Evolutionary conservation across 129 eudicot species (phyloP).

Genomic region (Centella asiatica): DNA sequence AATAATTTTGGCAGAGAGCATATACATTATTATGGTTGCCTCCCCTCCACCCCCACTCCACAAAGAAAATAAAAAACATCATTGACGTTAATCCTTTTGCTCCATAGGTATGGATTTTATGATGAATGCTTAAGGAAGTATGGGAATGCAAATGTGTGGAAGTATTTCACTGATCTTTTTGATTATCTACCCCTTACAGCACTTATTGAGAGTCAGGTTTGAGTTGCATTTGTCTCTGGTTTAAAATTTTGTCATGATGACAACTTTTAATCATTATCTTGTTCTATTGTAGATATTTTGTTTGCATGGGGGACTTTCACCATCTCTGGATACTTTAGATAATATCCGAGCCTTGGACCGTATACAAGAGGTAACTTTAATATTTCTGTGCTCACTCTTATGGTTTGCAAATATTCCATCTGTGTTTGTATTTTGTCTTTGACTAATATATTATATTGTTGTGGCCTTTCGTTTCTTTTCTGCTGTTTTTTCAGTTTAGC

Average conservation of each 20-base stretch:
- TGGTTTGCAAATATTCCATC: neutral
- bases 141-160: slow-evolving; percentile 83
- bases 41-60: no score
- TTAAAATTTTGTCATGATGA: neutral
- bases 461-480: neutral
- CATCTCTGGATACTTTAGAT: slow-evolving; percentile 81
- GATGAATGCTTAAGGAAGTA: slow-evolving; percentile 85
- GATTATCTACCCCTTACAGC: slow-evolving; percentile 84
- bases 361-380: slow-evolving; percentile 64
- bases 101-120: slow-evolving; percentile 72
- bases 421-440: neutral
- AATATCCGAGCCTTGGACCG: slow-evolving; percentile 91
- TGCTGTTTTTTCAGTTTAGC: neutral
- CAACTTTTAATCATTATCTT: slow-evolving; percentile 6
- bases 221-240: slow-evolving; percentile 1
- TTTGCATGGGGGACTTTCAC: slow-evolving; percentile 94
- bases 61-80: neutral
- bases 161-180: slow-evolving; percentile 75
- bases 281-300: slow-evolving; percentile 52
- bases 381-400: neutral
- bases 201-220: slow-evolving; percentile 85
- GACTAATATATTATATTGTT: neutral
- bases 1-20: no score
- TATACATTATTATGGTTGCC: no score
- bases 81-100: neutral